Evolutionary conservation across 139 green algal species (phyloP).

Genomic region (Chlorella sp.): DNA sequence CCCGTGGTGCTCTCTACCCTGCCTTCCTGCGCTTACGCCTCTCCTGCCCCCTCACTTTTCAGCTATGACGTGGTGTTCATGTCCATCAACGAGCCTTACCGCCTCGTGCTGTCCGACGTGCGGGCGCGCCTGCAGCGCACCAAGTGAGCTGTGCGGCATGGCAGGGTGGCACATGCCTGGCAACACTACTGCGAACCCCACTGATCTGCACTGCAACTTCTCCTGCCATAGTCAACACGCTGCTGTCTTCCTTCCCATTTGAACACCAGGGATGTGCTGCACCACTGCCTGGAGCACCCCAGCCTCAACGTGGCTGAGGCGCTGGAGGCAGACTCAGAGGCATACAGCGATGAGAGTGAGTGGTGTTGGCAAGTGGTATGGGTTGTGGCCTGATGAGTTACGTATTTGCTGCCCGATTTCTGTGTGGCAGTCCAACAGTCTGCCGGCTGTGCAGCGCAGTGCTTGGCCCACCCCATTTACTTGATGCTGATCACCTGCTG

Average conservation of each 20-base stretch:
- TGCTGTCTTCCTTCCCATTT: not conserved
- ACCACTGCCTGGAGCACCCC: constrained; percentile 80
- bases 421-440: too few relatives aligned
- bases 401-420: not conserved
- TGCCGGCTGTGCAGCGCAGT: too few relatives aligned
- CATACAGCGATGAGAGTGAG: constrained; percentile 43
- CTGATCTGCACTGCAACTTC: too few relatives aligned
- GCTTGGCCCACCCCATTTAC: too few relatives aligned
- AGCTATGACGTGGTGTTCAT: constrained; percentile 63
- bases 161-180: too few relatives aligned
- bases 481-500: too few relatives aligned
- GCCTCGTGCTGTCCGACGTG: constrained; percentile 90
- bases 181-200: too few relatives aligned
- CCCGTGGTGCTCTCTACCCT: too few relatives aligned
- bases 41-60: too few relatives aligned
- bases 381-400: not conserved
- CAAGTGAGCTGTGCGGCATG: constrained; percentile 30
- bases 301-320: constrained; percentile 57
- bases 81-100: constrained; percentile 89
- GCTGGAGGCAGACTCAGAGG: constrained; percentile 60
- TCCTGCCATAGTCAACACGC: too few relatives aligned
- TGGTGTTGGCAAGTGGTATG: not conserved
- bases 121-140: constrained; percentile 86
- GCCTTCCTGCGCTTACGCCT: not conserved
- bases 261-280: constrained; percentile 70